Percentiles rank a stretch among this genome's conserved stretches.
These are phyloP conservation scores for Hyaloscypha variabilis DNA, from an alignment of 495 filamentous ascomycete genomes.

Conservation along the genomic window DNA sequence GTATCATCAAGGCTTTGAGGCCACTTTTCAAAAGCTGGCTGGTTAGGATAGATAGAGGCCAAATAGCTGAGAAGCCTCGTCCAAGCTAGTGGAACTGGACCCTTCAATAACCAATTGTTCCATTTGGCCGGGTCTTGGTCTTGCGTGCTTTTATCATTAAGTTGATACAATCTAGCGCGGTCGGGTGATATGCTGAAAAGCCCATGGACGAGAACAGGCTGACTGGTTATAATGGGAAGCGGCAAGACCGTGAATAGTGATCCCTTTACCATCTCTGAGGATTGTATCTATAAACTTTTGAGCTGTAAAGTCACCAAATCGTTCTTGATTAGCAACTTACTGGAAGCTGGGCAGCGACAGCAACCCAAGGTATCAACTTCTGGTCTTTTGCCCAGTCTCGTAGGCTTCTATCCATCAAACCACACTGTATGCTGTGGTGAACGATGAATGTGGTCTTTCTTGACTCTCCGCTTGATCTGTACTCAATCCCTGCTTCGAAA, in stretches of 20 bases:
- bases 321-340: too few relatives aligned
- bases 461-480: not conserved
- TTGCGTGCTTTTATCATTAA: conserved; percentile 31
- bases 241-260: conserved; percentile 43
- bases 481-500: conserved; percentile 22
- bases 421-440: conserved; percentile 34
- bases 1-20: too few relatives aligned
- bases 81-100: conserved; percentile 40
- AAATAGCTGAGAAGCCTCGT: conserved; percentile 16
- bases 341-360: conserved; percentile 42
- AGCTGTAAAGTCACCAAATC: too few relatives aligned
- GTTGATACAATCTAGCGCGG: conserved; percentile 37
- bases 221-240: conserved; percentile 38
- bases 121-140: conserved; percentile 32
- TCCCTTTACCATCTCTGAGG: conserved; percentile 22
- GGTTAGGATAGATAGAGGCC: conserved; percentile 10
- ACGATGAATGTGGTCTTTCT: conserved; percentile 29
- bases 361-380: conserved; percentile 45
- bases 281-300: too few relatives aligned
- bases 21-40: conserved; percentile 16
- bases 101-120: conserved; percentile 41
- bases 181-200: conserved; percentile 44
- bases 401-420: conserved; percentile 25
- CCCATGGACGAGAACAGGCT: conserved; percentile 46
- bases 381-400: conserved; percentile 36